Evolutionary conservation across 371 early-diverging fungal genomes (phyloP), one percentile per base, ranked within the genome.

Genomic region (Mucor saturninus): DNA sequence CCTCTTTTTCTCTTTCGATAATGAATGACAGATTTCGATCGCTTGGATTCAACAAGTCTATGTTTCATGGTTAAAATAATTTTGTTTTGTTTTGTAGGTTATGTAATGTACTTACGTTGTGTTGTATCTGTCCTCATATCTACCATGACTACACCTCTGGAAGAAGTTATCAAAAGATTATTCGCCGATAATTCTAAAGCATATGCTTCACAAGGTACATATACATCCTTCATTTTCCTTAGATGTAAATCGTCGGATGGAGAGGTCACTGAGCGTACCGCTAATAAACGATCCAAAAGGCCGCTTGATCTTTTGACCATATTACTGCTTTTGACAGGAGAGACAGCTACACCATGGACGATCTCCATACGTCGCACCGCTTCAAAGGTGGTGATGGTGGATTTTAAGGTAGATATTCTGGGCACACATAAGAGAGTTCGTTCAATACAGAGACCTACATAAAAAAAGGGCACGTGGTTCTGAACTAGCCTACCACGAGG

Each of bases 201-300:
- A 68, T 73, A 77, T 2, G 76, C 78, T 54, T 81, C 81, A 49
- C 67, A 56, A 1, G 81, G 81, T 2, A 81, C 69, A 60, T 81
- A 81, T 32, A 61, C 61, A 14, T 77, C 78, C 32, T 78, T 81
- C 46, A 76, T 58, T 37, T 71, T 71, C 28, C 60, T 55, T 2
- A 81, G 60, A 54, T 72, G 69, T n/a, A 72, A 42, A 37, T 75
- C 69, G 30, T 55, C 40, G 9, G 59, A 56, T 8, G 56, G 32
- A 21, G 50, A 42, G 38, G 56, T 30, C 42, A 52, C 42, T 8
- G 40, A 28, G 38, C 32, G 54, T 28, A 55, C n/a, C 2, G 48
- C 13, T n/a, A 62, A 21, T 13, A 64, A 45, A 4, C 52, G 40
- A 31, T 59, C 60, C n/a, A 59, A 8, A 0, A 59, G 15, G 3